Evolutionary conservation across 208 protist genomes (phyloP).

Genomic region (Crithidia thermophila): DNA sequence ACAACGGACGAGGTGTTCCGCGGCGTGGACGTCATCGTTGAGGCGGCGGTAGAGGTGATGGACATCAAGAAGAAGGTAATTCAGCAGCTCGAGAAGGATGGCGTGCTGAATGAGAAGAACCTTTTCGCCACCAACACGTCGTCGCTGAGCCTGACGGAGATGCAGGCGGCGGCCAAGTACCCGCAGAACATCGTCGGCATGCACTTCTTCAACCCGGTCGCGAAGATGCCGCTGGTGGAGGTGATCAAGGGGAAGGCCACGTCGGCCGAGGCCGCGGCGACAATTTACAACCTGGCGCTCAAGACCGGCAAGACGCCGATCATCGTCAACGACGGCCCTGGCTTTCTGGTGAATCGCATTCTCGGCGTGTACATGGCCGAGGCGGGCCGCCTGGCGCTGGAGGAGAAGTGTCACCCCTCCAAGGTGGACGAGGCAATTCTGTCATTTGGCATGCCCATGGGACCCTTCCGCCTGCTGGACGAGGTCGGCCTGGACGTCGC

Average conservation of each 20-base stretch:
- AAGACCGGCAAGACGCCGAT: conserved; percentile 93
- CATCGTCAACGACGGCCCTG: conserved; percentile 88
- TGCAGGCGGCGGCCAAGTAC: conserved; percentile 74
- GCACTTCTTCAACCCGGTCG: conserved; percentile 96
- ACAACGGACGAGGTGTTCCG: conserved; percentile 56
- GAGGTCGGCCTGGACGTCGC: conserved; percentile 94
- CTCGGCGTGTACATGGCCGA: conserved; percentile 89
- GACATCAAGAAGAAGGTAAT: conserved; percentile 93
- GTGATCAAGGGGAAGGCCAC: conserved; percentile 89
- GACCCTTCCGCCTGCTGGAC: conserved; percentile 90
- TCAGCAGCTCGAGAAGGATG: conserved; percentile 73
- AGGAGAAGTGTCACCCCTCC: conserved; percentile 58
- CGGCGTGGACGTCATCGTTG: conserved; percentile 85
- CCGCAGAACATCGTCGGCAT: conserved; percentile 92
- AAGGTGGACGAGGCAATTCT: conserved; percentile 79
- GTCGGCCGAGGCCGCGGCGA: conserved; percentile 65
- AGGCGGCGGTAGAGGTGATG: conserved; percentile 94
- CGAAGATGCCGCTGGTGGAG: conserved; percentile 94
- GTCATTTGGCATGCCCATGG: conserved; percentile 93
- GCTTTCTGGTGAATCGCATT: conserved; percentile 88
- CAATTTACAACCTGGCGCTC: conserved; percentile 77
- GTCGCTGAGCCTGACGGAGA: conserved; percentile 89
- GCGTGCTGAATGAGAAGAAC: conserved; percentile 51
- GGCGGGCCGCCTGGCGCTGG: conserved; percentile 59
- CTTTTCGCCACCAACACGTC: conserved; percentile 95